These are phyloP conservation scores for Drechslerella dactyloides DNA, from an alignment of 2,329 filamentous ascomycete genomes.

Conservation along the genomic window DNA sequence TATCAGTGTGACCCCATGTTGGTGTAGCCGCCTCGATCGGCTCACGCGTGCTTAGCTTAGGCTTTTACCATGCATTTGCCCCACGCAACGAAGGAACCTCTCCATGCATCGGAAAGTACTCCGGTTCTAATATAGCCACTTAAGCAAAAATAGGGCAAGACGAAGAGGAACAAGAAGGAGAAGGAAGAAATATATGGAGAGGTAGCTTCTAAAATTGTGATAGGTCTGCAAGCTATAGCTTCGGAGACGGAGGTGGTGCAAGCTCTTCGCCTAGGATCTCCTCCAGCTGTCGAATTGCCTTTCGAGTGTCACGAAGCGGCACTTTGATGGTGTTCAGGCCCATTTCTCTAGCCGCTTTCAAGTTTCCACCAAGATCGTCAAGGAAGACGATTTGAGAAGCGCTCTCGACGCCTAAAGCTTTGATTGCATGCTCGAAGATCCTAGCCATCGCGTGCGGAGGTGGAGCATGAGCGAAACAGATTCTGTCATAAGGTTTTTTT, in stretches of 20 bases:
- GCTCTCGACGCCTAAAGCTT: constrained; percentile 65
- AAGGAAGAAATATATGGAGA: neutral
- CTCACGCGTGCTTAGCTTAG: too few relatives aligned
- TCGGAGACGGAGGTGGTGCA: constrained; percentile 21
- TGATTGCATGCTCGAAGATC: constrained; percentile 78
- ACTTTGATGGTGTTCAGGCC: constrained; percentile 89
- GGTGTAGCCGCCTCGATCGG: too few relatives aligned
- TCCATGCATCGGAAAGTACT: too few relatives aligned
- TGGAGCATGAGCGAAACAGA: neutral
- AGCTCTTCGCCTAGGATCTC: constrained; percentile 58
- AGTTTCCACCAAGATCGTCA: constrained; percentile 92
- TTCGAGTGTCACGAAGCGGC: constrained; percentile 73
- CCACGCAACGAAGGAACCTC: too few relatives aligned
- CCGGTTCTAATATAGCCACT: too few relatives aligned
- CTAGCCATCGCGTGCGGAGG: constrained; percentile 6
- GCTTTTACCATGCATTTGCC: too few relatives aligned
- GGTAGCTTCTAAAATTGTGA: constrained; percentile 7
- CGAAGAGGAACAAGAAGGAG: neutral
- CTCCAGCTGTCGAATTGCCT: constrained; percentile 84
- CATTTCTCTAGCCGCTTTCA: constrained; percentile 74
- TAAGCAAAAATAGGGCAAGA: neutral
- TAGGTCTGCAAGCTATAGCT: constrained; percentile 25
- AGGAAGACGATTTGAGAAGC: constrained; percentile 78
- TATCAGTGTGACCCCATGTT: too few relatives aligned
- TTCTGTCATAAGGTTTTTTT: neutral